Evolutionary conservation across 305 asterid genomes (phyloP).

Genomic region (Fraxinus velutina): DNA sequence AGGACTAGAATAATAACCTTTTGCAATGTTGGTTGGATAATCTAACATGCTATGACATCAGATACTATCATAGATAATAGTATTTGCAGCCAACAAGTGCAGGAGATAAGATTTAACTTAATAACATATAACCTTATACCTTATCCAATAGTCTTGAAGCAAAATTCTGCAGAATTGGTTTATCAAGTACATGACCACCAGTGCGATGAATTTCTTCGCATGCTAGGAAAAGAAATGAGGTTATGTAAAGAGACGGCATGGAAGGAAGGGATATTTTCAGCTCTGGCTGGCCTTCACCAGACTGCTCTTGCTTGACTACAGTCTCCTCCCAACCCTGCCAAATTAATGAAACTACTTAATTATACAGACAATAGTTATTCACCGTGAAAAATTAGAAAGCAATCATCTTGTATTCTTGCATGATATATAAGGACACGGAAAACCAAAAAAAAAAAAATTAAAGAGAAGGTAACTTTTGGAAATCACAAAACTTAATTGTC

Average conservation of each 20-base stretch:
- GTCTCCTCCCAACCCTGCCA: slow-evolving; percentile 98
- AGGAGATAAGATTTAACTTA: slow-evolving; percentile 1
- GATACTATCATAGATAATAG: background rate
- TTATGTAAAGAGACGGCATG: slow-evolving; percentile 81
- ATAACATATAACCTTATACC: slow-evolving; percentile 42
- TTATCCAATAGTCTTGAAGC: slow-evolving; percentile 68
- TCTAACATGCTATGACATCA: slow-evolving; percentile 11
- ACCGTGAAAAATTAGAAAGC: slow-evolving; percentile 12
- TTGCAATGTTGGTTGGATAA: slow-evolving; percentile 9
- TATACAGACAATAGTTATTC: slow-evolving; percentile 20
- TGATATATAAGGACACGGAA: background rate
- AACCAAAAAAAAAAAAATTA: background rate
- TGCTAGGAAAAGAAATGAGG: slow-evolving; percentile 74
- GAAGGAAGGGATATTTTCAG: slow-evolving; percentile 92
- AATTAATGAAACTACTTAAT: slow-evolving; percentile 24
- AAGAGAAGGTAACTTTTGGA: background rate
- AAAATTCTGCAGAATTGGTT: slow-evolving; percentile 73
- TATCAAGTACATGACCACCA: slow-evolving; percentile 96
- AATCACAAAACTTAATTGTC: background rate
- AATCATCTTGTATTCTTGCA: slow-evolving; percentile 18
- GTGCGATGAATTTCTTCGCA: slow-evolving; percentile 94
- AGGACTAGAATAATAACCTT: background rate
- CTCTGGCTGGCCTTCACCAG: slow-evolving; percentile 68
- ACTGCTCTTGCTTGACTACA: slow-evolving; percentile 74
- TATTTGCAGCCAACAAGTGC: slow-evolving; percentile 12